Evolutionary conservation across 345 rosid species (phyloP), one percentile per base, ranked within the genome.

Genomic region (Litchi chinensis): DNA sequence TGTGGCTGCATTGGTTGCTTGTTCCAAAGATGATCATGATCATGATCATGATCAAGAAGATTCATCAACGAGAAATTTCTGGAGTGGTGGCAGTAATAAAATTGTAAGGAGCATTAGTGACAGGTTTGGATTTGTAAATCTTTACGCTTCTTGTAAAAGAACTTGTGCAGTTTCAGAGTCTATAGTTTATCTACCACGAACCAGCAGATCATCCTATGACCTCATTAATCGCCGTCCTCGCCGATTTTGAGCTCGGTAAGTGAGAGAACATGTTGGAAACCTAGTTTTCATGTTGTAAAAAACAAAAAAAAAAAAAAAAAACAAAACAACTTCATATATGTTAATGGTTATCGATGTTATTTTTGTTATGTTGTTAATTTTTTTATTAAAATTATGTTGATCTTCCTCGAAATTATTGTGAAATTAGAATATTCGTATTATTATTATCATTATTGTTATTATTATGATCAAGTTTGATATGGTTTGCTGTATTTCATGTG

Each of bases 121-220:
- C 71, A 86, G 87, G 79, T 86, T 95, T 24, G 95, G 99, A 46
- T 88, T 92, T 43, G 77, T 88, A 79, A 89, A 79, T 77, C 86
- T 91, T 16, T 87, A 90, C 81, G 66, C 86, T 83, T 91, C 95
- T 22, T 95, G 99, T 79, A 90, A 92, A 84, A 87, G 79, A 67
- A 81, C 89, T 68, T 82, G 92, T 79, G 76, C 91, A 2, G 92
- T 93, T 43, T 85, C 98, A 21, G 97, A 92, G 81, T 93, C 98
- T 10, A 76, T 93, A 69, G 87, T 93, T 16, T 82, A 89, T 82
- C 79, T 90, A 59, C 96, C 95, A 1, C 83, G 91, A 75, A 79
- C 96, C 19, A 77, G 66, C 39, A 22, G 87, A 75, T 57, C 84
- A 21, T 60, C 90, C 28, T 87, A 83, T 64, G 82, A 71, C 76